Evolutionary conservation across 768 basidiomycete species (phyloP), one percentile per base, ranked within the genome.

Genomic region (Pleurotus tuber-regium): DNA sequence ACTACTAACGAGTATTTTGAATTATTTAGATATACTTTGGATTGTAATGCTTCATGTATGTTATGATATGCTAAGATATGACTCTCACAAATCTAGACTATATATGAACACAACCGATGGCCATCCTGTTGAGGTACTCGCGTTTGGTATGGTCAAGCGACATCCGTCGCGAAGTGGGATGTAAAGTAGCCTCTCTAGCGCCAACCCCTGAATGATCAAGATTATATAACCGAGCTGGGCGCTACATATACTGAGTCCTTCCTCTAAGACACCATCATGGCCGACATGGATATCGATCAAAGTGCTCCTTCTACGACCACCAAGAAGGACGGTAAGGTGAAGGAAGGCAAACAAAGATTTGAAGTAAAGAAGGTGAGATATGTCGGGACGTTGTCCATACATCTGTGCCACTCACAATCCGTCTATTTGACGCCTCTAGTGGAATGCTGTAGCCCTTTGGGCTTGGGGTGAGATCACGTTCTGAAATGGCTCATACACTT

Each of bases 361-460:
- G 95, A 98, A 70, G 97, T 99, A 57, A 99, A 99, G 80, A 98
- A 99, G 90, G 96, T 96, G 48, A 38, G 69, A 58, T 46, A 51
- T 25, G 19, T 24, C 28, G 23, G 30, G 6, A 23, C 11, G 23
- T 50, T 47, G 21, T 5, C 21, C 25, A 18, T 2, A 30, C 43
- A 29, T 16, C 47, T 16, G 29, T n/a, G 43, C 35, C 33, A 8
- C 23, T 21, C 42, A 55, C 52, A n/a, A 53, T 29, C 14, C 47
- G 52, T 43, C 43, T 46, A 14, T 43, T 44, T 47, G n/a, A n/a
- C 16, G 18, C 41, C 50, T 8, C 21, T 56, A 99, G 97, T 99
- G 97, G 97, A 98, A 98, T 63, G 97, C 97, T 11, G 97, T 98
- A 49, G 82, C 97, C 1, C 77, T 99, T 0, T 99, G 97, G 97